Evolutionary conservation across 371 early-diverging fungal species (phyloP).

Genomic region (Apophysomyces trapeziformis): DNA sequence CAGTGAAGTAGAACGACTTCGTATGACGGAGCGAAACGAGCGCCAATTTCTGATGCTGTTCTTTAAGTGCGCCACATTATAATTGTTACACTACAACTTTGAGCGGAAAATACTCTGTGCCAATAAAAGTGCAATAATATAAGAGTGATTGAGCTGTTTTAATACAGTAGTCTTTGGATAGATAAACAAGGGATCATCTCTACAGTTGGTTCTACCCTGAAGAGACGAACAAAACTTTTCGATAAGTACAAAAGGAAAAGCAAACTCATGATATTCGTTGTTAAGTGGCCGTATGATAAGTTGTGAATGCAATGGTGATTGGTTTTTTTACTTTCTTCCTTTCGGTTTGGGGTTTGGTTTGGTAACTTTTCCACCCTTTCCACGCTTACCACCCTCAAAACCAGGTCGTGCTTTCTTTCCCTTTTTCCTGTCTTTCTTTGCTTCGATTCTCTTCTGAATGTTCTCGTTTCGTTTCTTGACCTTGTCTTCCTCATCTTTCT

Average conservation of each 20-base stretch:
- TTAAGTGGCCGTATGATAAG: slow-evolving; percentile 2
- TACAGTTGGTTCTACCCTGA: too few relatives aligned
- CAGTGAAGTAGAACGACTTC: too few relatives aligned
- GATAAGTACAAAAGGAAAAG: background rate
- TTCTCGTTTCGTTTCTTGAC: slow-evolving; percentile 78
- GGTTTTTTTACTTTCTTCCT: slow-evolving; percentile 1
- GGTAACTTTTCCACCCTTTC: slow-evolving; percentile 41
- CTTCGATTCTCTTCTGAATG: slow-evolving; percentile 74
- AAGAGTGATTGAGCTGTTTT: too few relatives aligned
- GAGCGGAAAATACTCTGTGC: too few relatives aligned
- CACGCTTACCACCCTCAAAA: slow-evolving; percentile 50
- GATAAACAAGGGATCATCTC: too few relatives aligned
- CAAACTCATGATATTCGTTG: background rate
- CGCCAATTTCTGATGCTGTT: too few relatives aligned
- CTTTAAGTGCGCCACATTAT: too few relatives aligned
- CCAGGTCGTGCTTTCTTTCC: slow-evolving; percentile 53
- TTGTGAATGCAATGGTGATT: background rate
- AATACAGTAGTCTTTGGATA: too few relatives aligned
- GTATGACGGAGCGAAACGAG: too few relatives aligned
- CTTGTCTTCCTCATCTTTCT: slow-evolving; percentile 66
- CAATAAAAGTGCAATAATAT: too few relatives aligned
- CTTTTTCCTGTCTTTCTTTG: slow-evolving; percentile 70
- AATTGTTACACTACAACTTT: too few relatives aligned
- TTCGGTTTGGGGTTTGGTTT: slow-evolving; percentile 26
- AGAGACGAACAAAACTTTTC: too few relatives aligned